Base-by-base conservation (phyloP, 345 rosid genomes). In the Syzygium oleosum region DNA sequence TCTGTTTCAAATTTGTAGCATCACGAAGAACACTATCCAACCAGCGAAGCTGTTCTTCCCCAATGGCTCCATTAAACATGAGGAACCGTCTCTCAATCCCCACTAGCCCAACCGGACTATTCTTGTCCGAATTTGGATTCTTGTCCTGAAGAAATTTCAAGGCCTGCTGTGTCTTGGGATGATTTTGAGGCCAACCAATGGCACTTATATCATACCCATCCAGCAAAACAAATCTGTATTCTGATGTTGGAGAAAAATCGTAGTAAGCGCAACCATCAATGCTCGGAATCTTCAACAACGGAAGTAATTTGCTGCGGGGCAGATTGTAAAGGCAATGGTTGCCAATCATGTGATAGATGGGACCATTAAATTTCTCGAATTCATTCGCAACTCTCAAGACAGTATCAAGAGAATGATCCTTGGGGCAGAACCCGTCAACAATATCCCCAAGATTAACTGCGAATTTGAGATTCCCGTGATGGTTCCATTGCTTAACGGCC, bases 281-380 rank as follows among this genome's bases (percentile, higher is more conserved):
- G 88, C 89, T 90, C 3, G 91, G 94, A 85, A 96, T 96, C 86
- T 94, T 94, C 88, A 98, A 91, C 8, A 98, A 88, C 2, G 99
- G 98, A 84, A 96, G 96, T 84, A 96, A 84, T 89, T 94, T 88
- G 83, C 91, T 92, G 14, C 99, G 96, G 22, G 96, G 95, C 90
- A 98, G 98, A 90, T 98, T 98, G 92, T 98, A 98, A n/a, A 96
- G 96, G 86, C 99, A 96, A 88, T 98, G 99, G 87, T 98, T 96
- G 17, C 99, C 99, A 85, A 98, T 96, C 95, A 96, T 88, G 87
- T 98, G 99, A 93, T 94, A 93, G 34, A 93, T 92, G 2, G 95
- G 93, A n/a, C 98, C 97, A 9, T 91, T 85, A 87, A 96, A 95
- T 52, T 94, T 95, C 54, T 93, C 91, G 52, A 96, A 94, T 78